Base-by-base conservation (phyloP, 768 basidiomycete species). In the Boletus insuetus region DNA sequence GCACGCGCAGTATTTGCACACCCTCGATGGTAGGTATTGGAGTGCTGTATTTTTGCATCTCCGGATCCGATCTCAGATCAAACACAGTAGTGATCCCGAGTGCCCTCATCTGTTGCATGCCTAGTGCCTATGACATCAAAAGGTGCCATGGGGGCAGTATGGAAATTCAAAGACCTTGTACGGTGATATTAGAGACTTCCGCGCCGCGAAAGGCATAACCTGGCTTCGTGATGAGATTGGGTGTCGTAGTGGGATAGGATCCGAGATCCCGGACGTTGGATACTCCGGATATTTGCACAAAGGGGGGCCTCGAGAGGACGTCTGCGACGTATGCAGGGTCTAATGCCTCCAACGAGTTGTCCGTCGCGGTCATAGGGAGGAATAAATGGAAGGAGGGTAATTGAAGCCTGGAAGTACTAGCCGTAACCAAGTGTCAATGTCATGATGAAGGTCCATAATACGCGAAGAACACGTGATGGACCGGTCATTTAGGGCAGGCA, bases 31-130 rank as follows among this genome's bases (percentile, higher is more conserved):
- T 58, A 44, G 89, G 89, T 49, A 80, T 72, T 12, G 87, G 86
- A 5, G 82, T 68, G 49, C 83, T 79, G 70, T 88, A 92, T 69
- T 89, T 89, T 61, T 72, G 74, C 60, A 90, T 87, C 73, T 93
- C 91, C 6, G 82, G 84, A 64, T 90, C 86, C 9, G 89, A 91
- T 62, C 91, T 80, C 40, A 92, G 75, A 74, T 92, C 91, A 66
- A 86, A 91, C 53, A 90, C 77, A 59, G 77, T 83, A 7, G 80
- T 75, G 53, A 93, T 78, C 6, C 86, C 86, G 16, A 92, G 77
- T 12, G 78, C 73, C 55, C 67, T 79, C 53, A 92, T 69, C 56
- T 79, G 78, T 16, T 67, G 70, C 64, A 80, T 81, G 47, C 90
- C 89, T 90, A 58, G 38, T 4, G 26, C 16, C 16, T 22, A 40